Evolutionary conservation across 768 basidiomycete species (phyloP).

Genomic region (Auriscalpium microsporum): DNA sequence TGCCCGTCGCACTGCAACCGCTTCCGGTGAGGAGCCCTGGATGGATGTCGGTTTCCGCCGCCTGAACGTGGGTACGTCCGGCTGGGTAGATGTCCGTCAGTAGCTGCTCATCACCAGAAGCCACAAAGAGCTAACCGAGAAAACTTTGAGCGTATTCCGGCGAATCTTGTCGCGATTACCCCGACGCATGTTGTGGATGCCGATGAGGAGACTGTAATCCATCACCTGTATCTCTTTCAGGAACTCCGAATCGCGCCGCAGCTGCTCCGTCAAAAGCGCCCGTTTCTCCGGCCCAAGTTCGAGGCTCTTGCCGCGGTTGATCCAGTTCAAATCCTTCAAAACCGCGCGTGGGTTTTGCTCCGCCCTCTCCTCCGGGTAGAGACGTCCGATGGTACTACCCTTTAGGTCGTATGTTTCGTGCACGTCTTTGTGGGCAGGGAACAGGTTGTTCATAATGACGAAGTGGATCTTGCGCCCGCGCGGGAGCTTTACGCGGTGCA

Average conservation of each 20-base stretch:
- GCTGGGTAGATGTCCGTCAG: conserved; percentile 32
- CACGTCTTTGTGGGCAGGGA: conserved; percentile 93
- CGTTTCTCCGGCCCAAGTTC: conserved; percentile 96
- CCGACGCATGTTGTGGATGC: conserved; percentile 84
- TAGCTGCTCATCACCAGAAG: not conserved
- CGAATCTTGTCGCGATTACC: conserved; percentile 91
- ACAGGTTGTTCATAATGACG: conserved; percentile 99
- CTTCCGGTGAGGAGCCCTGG: conserved; percentile 61
- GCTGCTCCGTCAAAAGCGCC: conserved; percentile 83
- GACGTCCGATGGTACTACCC: conserved; percentile 83
- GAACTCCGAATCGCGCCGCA: conserved; percentile 80
- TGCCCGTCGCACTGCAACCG: conserved; percentile 76
- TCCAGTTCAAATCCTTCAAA: conserved; percentile 96
- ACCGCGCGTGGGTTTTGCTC: conserved; percentile 77
- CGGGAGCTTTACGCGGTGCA: conserved; percentile 96
- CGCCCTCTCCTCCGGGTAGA: conserved; percentile 78
- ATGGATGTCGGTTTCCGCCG: conserved; percentile 45
- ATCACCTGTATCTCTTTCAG: conserved; percentile 79
- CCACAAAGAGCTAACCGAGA: conserved; percentile 56
- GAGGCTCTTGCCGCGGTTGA: conserved; percentile 63
- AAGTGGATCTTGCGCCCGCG: conserved; percentile 94
- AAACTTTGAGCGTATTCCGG: conserved; percentile 84
- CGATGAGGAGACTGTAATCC: conserved; percentile 94
- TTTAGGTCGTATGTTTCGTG: conserved; percentile 98
- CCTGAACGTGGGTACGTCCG: conserved; percentile 57